Evolutionary conservation across 352 stramenopile species (phyloP), one percentile per base, ranked within the genome.

Genomic region (Pseudoperonospora humuli): DNA sequence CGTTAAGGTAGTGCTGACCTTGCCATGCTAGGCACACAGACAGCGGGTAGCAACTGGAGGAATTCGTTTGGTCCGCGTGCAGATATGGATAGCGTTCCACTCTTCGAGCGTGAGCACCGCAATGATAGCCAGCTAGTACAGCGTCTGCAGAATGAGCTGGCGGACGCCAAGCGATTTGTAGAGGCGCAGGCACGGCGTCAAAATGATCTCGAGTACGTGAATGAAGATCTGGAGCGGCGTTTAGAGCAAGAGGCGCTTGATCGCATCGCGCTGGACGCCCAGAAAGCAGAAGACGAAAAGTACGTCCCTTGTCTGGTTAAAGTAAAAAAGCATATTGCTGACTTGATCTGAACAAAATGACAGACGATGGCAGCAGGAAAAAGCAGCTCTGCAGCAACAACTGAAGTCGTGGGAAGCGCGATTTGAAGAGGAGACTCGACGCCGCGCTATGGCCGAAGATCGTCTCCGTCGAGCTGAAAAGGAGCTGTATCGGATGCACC

Each of bases 401-500:
- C 61, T 75, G 11, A 46, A 61, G 29, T 59, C 61, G 11, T 93
- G 81, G 77, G 76, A 88, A 58, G 67, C 72, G 42, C 80, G 78
- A 28, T 87, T 58, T 33, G 75, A 93, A 29, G 81, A 93, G 31
- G 81, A 93, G 40, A 69, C 60, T 15, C 63, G 76, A 5, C 74
- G 78, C 29, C 72, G 77, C 13, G 67, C 72, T 7, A 74, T 84
- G 52, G 58, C 83, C 5, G 81, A 93, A 50, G 81, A 93, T 45
- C 74, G 81, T 7, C 61, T 93, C 1, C 81, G 81, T 27, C 69
- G 81, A 8, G 71, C 81, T 19, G 81, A 93, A 54, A 90, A 90
- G 57, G 81, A 93, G 53, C 61, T 93, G 8, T 93, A 93, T 52
- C 81, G 81, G 21, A 93, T 93, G 81, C 81, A 90, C 64, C 81